Conservation (phyloP, 805 yeast species). For the Starmera dryadoides region DNA sequence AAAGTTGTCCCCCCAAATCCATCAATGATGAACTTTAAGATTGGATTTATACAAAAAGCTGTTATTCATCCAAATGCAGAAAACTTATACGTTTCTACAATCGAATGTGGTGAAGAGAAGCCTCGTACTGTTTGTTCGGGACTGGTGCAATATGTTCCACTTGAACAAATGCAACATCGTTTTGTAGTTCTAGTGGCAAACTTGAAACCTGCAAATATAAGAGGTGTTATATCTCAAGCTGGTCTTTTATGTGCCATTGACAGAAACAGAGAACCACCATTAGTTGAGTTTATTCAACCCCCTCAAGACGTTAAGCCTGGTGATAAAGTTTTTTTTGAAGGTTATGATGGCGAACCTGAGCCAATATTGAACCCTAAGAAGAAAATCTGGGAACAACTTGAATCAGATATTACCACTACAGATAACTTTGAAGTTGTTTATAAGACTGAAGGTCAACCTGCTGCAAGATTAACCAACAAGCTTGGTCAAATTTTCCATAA, state of each 20-base stretch:
- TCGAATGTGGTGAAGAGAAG: slow-evolving; percentile 91
- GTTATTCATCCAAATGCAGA: slow-evolving; percentile 98
- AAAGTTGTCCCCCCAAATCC: slow-evolving; percentile 70
- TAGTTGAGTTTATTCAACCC: slow-evolving; percentile 90
- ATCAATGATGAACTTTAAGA: slow-evolving; percentile 83
- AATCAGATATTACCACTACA: slow-evolving; percentile 82
- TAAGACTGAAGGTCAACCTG: slow-evolving; percentile 68
- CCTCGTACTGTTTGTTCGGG: slow-evolving; percentile 99
- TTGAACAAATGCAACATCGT: slow-evolving; percentile 95
- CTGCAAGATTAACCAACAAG: slow-evolving; percentile 64
- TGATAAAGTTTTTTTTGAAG: slow-evolving; percentile 93
- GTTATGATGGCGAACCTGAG: slow-evolving; percentile 83
- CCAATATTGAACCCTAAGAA: slow-evolving; percentile 94
- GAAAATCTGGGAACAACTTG: slow-evolving; percentile 94
- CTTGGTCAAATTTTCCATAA: slow-evolving; percentile 75
- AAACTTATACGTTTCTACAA: slow-evolving; percentile 91
- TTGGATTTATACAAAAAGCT: slow-evolving; percentile 95
- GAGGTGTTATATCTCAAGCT: slow-evolving; percentile 92
- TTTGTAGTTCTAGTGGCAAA: slow-evolving; percentile 88
- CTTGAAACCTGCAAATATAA: slow-evolving; percentile 95
- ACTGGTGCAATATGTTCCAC: slow-evolving; percentile 76
- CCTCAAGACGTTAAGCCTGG: slow-evolving; percentile 93
- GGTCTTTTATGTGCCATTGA: slow-evolving; percentile 95
- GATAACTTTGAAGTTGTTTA: slow-evolving; percentile 72
- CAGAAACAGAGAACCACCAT: slow-evolving; percentile 33